Evolutionary conservation across 495 filamentous ascomycete species (phyloP), one percentile per base, ranked within the genome.

Genomic region (Acidomyces sp.): DNA sequence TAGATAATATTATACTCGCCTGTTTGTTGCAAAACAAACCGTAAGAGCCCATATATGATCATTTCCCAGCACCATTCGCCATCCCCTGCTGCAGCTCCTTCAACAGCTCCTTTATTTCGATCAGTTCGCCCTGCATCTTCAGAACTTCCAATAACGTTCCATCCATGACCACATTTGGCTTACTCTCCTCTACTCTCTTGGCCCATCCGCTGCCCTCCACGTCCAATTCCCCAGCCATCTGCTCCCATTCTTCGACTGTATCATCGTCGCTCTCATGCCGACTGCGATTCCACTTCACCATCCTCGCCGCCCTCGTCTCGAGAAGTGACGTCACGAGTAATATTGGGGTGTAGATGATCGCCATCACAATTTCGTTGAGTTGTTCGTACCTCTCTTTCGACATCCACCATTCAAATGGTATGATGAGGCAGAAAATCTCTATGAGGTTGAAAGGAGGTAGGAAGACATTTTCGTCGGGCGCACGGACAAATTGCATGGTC

Each of bases 331-430:
- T 85, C 6, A 88, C 60, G 1, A 93, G 48, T 4, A 97, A 69
- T 4, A 97, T 62, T 0, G 90, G 90, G 0, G 75, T 80, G 61
- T 97, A 97, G 11, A 96, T 66, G 33, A 80, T 49, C 17, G 66
- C 78, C 90, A 96, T 97, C 40, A 94, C 72, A 38, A 70, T 63
- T 52, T 93, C 80, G 55, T 96, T 97, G 19, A 95, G 58, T 15
- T 66, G 72, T 35, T 81, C 78, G 53, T 95, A 97, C 0, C 53
- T 51, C 3, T 57, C 40, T 24, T 70, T 69, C 13, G 72, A 55
- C 56, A 96, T 69, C 92, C 90, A 96, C 92, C 92, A 97, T 64
- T 96, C 90, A 39, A 96, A 78, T 23, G 86, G 85, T 2, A 86
- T 49, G 35, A 85, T 68, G 2, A 95, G 62, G 32, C 70, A 65